A percentile compares a stretch with the other conserved stretches of the same genome.
Evolutionary conservation across 305 asterid species (phyloP).

Genomic region (Solanum hybrid): DNA sequence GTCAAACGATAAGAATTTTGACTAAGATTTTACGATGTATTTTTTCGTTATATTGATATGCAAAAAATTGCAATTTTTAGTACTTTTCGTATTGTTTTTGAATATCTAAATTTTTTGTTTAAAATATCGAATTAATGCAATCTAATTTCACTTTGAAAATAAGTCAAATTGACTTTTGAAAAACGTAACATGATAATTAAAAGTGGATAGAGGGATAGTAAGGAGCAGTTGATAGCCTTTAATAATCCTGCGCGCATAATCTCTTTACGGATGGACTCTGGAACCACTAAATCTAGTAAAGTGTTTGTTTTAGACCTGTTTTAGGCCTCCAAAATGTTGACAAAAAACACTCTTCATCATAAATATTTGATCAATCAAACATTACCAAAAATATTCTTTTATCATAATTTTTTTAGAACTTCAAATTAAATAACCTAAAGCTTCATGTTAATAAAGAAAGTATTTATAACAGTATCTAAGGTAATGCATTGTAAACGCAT

Average conservation of each 20-base stretch:
- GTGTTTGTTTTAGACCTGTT: background rate
- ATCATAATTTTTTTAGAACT: background rate
- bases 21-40: too few relatives aligned
- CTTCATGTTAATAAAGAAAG: background rate
- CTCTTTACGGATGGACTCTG: background rate
- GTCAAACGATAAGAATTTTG: too few relatives aligned
- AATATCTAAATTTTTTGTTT: too few relatives aligned
- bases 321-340: background rate
- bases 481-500: background rate
- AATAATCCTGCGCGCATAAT: background rate
- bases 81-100: too few relatives aligned
- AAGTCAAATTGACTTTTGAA: too few relatives aligned
- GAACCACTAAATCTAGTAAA: background rate
- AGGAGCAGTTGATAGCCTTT: background rate
- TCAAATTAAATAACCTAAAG: background rate
- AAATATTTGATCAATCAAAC: background rate
- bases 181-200: too few relatives aligned
- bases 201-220: rapidly evolving
- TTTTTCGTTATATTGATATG: too few relatives aligned
- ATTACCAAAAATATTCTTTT: background rate
- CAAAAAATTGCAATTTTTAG: too few relatives aligned
- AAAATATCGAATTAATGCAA: too few relatives aligned
- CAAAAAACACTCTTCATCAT: background rate
- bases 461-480: background rate
- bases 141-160: too few relatives aligned